A percentile compares a stretch with the other conserved stretches of the same genome.
Conservation (phyloP, 2,329 filamentous ascomycete species). For the Emergomyces pasteurianus region DNA sequence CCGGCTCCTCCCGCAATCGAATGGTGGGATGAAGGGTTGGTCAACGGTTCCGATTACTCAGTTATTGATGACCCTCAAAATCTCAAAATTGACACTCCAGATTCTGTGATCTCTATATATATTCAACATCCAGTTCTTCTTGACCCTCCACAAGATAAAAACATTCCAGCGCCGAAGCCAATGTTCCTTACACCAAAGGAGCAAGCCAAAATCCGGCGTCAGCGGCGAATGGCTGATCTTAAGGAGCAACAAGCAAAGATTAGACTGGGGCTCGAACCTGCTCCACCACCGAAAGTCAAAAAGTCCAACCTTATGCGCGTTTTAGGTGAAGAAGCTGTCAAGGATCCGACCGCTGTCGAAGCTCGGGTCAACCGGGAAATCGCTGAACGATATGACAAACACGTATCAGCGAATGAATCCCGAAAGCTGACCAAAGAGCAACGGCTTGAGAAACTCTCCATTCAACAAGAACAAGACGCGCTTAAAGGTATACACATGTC, state of each 20-base stretch:
- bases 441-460: slow-evolving; percentile 66
- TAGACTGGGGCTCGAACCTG: slow-evolving; percentile 74
- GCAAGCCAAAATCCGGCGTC: slow-evolving; percentile 78
- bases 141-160: slow-evolving; percentile 82
- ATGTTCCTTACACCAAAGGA: slow-evolving; percentile 89
- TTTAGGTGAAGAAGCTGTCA: slow-evolving; percentile 80
- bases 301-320: slow-evolving; percentile 97
- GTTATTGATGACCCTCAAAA: slow-evolving; percentile 52
- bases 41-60: slow-evolving; percentile 64
- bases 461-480: slow-evolving; percentile 78
- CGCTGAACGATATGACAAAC: slow-evolving; percentile 66
- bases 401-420: slow-evolving; percentile 67
- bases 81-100: slow-evolving; percentile 63
- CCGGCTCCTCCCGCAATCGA: slow-evolving; percentile 77
- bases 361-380: slow-evolving; percentile 89
- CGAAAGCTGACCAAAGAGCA: slow-evolving; percentile 84
- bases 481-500: slow-evolving; percentile 73
- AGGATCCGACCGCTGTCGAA: slow-evolving; percentile 94
- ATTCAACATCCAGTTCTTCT: slow-evolving; percentile 87
- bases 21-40: slow-evolving; percentile 92
- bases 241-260: slow-evolving; percentile 98
- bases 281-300: slow-evolving; percentile 90
- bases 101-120: slow-evolving; percentile 80
- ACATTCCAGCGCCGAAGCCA: slow-evolving; percentile 65
- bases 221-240: slow-evolving; percentile 80